Evolutionary conservation across 176 grass and related monocot genomes (phyloP).

Genomic region (Zea luxurians): DNA sequence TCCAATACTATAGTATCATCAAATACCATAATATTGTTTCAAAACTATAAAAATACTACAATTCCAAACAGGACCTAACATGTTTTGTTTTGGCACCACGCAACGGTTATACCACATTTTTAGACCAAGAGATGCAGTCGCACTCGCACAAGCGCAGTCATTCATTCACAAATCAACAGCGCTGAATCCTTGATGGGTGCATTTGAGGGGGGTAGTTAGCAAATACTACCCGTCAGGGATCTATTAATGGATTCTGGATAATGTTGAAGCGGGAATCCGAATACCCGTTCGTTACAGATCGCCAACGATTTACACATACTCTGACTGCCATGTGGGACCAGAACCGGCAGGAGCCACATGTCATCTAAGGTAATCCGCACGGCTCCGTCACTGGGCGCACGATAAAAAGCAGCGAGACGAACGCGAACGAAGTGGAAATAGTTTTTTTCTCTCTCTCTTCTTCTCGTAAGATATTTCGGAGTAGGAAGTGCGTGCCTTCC

Average conservation of each 20-base stretch:
- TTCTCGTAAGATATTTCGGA: not conserved
- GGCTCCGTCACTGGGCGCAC: constrained; percentile 29
- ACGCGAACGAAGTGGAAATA: not conserved
- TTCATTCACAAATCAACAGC: too few species aligned
- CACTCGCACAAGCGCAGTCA: too few species aligned
- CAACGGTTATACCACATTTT: too few species aligned
- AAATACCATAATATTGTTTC: too few species aligned
- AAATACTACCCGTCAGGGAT: not conserved
- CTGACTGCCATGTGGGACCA: not conserved
- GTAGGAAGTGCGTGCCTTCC: constrained; percentile 2
- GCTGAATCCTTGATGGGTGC: not conserved
- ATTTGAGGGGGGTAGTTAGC: not conserved
- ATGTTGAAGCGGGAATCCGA: constrained; percentile 9
- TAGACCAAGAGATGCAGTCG: too few species aligned
- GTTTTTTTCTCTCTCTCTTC: not conserved
- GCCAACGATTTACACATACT: rapidly evolving
- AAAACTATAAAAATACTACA: too few species aligned
- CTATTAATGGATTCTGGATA: constrained; percentile 35
- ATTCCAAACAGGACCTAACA: too few species aligned
- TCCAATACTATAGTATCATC: too few species aligned
- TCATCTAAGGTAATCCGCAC: not conserved
- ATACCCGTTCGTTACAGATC: not conserved
- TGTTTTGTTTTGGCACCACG: too few species aligned
- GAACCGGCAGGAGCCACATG: not conserved
- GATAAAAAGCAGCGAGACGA: constrained; percentile 31